phyloP scores from a whole-genome alignment of 257 asterid species.

The Anisodus tanguticus region DNA sequence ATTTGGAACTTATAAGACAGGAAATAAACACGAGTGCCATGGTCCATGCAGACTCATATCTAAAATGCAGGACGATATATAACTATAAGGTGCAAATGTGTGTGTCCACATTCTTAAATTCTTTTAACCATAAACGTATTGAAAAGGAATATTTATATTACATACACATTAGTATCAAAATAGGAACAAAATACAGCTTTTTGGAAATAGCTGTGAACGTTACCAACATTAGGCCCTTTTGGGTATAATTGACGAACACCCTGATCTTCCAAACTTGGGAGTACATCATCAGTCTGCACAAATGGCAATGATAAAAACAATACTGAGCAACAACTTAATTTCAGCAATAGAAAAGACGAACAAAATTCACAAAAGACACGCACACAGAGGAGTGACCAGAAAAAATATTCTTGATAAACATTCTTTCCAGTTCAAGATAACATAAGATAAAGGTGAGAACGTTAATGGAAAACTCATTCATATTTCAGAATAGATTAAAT shows the following conservation, averaged over 20 bases:
- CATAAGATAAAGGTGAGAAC: background rate
- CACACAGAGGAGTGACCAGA: background rate
- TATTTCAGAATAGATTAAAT: slow-evolving; percentile 14
- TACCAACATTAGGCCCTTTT: slow-evolving; percentile 83
- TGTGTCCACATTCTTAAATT: background rate
- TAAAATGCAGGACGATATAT: background rate
- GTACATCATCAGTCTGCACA: slow-evolving; percentile 85
- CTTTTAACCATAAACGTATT: background rate
- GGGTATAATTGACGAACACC: slow-evolving; percentile 95
- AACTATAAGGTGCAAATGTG: background rate
- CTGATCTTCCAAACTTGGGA: slow-evolving; percentile 94
- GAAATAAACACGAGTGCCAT: background rate
- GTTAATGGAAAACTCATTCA: background rate
- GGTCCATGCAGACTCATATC: background rate
- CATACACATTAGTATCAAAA: background rate
- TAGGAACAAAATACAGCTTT: background rate
- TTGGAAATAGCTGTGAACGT: background rate
- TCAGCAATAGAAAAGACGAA: slow-evolving; percentile 14
- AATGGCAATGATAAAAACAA: slow-evolving; percentile 18
- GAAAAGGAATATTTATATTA: background rate
- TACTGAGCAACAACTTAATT: background rate
- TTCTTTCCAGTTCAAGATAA: background rate
- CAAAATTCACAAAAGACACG: slow-evolving; percentile 13
- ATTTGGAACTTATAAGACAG: background rate
- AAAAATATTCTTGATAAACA: background rate